phyloP scores from a whole-genome alignment of 495 filamentous ascomycete genomes.

The Penicillium nucicola region DNA sequence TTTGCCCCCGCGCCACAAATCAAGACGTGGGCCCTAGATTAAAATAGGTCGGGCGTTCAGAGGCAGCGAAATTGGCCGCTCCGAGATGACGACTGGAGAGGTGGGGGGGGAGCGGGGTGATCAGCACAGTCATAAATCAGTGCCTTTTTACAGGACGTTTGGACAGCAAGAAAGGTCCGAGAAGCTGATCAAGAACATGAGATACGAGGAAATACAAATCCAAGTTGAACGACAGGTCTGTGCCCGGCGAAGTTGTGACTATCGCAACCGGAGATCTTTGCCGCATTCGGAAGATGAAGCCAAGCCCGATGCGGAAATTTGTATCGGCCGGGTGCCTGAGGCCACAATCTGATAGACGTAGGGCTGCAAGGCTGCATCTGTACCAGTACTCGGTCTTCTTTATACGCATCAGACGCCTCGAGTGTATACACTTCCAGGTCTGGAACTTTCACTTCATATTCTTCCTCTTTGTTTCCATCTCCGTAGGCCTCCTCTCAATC shows the following conservation, averaged over 20 bases:
- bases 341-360: neutral
- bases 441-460: no score
- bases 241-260: neutral
- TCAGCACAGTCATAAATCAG: neutral
- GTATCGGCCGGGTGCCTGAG: neutral
- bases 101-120: slow-evolving; percentile 7
- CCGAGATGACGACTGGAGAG: slow-evolving; percentile 4
- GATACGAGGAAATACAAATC: no score
- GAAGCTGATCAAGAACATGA: neutral
- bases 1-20: neutral
- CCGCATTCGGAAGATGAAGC: neutral
- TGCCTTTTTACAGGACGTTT: no score
- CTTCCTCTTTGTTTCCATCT: no score
- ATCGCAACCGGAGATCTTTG: neutral
- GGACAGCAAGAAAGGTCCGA: neutral
- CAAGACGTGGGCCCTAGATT: neutral
- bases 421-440: no score
- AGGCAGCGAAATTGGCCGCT: neutral
- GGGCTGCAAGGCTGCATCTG: no score
- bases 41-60: slow-evolving; percentile 1
- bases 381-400: no score
- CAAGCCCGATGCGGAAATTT: slow-evolving; percentile 7
- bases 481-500: no score
- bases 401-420: no score
- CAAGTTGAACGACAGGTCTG: neutral